phyloP scores from a whole-genome alignment of 2,329 filamentous ascomycete genomes.

The Sclerotiophoma versabilis region DNA sequence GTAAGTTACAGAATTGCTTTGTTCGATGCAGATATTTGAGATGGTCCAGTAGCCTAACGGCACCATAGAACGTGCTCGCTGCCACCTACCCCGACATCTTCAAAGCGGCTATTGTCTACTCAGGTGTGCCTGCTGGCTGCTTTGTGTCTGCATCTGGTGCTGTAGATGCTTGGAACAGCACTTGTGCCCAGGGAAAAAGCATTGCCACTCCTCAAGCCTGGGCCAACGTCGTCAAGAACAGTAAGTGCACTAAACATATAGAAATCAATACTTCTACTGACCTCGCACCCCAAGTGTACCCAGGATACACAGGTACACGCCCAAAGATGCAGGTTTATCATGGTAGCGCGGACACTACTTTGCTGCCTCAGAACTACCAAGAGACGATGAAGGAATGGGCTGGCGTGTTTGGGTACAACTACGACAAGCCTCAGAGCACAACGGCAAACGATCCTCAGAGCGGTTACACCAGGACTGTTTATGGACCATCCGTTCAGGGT shows the following conservation, averaged over 20 bases:
- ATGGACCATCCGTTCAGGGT: slow-evolving; percentile 43
- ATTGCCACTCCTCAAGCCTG: slow-evolving; percentile 57
- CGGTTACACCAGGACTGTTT: slow-evolving; percentile 42
- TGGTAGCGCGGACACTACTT: slow-evolving; percentile 59
- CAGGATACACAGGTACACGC: slow-evolving; percentile 57
- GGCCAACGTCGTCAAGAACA: slow-evolving; percentile 56
- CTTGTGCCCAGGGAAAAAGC: slow-evolving; percentile 59
- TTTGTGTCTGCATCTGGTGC: slow-evolving; percentile 55
- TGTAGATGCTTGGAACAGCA: slow-evolving; percentile 59
- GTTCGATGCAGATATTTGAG: background rate
- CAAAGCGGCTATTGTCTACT: slow-evolving; percentile 59
- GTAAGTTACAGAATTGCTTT: slow-evolving; percentile 26
- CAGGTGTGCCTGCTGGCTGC: slow-evolving; percentile 63
- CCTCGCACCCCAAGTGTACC: slow-evolving; percentile 47
- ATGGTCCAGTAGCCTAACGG: slow-evolving; percentile 4
- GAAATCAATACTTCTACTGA: background rate
- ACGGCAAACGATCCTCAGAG: slow-evolving; percentile 40
- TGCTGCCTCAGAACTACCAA: slow-evolving; percentile 62
- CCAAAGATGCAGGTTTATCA: slow-evolving; percentile 67
- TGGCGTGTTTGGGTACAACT: slow-evolving; percentile 43
- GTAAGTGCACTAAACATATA: slow-evolving; percentile 22
- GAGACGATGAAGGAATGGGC: slow-evolving; percentile 56
- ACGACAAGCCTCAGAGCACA: slow-evolving; percentile 40
- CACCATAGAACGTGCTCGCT: slow-evolving; percentile 54
- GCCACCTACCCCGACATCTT: slow-evolving; percentile 64